Conservation (phyloP, 257 asterid species). For the Rhazya stricta region DNA sequence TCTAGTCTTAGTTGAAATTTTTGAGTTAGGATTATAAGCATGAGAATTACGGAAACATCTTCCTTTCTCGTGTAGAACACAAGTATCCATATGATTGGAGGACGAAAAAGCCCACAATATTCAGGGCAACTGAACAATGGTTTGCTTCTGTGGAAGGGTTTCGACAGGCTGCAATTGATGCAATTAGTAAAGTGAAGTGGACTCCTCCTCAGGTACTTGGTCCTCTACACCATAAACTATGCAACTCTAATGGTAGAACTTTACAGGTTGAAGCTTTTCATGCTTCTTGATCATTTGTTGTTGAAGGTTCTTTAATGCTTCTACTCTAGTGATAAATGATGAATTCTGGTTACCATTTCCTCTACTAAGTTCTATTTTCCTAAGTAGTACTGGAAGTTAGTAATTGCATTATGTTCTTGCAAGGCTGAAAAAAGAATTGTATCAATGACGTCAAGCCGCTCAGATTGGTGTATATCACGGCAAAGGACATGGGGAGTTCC, state of each 20-base stretch:
- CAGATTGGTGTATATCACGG: constrained; percentile 98
- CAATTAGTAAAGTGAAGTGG: constrained; percentile 80
- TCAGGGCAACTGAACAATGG: constrained; percentile 99
- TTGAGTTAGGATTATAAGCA: background rate
- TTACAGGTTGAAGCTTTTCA: background rate
- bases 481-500: constrained; percentile 99
- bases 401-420: constrained; percentile 11
- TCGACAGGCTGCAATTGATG: constrained; percentile 83
- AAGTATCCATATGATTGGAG: constrained; percentile 99
- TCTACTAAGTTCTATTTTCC: background rate
- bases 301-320: background rate
- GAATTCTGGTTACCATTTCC: background rate
- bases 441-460: constrained; percentile 90
- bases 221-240: background rate
- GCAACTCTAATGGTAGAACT: background rate
- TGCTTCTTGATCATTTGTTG: background rate
- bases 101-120: constrained; percentile 92
- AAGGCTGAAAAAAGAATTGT: constrained; percentile 91
- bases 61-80: constrained; percentile 55
- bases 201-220: constrained; percentile 74
- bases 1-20: background rate
- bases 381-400: background rate
- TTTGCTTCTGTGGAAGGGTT: constrained; percentile 99
- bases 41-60: constrained; percentile 10
- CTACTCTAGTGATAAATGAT: background rate